Conservation (phyloP, 1,284 basidiomycete species). For the Boletus coffeatus region DNA sequence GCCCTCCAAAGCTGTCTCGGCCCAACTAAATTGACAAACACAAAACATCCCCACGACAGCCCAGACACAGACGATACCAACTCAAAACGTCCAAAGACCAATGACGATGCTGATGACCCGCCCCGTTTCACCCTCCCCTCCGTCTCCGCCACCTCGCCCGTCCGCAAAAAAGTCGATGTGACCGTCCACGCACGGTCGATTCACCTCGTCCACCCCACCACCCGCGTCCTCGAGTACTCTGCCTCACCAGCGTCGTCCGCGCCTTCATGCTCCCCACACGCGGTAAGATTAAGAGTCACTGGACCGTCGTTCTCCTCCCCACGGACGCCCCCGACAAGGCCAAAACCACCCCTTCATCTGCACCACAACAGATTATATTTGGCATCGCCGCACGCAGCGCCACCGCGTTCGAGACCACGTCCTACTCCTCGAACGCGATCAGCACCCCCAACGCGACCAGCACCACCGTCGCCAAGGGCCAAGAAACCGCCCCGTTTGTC, state of each 20-base stretch:
- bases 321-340: constrained; percentile 41
- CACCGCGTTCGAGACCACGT: constrained; percentile 37
- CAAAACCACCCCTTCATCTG: constrained; percentile 29
- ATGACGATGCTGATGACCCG: constrained; percentile 29
- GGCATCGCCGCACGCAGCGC: constrained; percentile 52
- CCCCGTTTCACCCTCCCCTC: constrained; percentile 51
- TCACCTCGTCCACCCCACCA: constrained; percentile 43
- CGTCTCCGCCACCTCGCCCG: constrained; percentile 58
- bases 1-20: constrained; percentile 18
- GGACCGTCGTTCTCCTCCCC: constrained; percentile 58
- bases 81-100: constrained; percentile 23
- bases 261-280: constrained; percentile 63
- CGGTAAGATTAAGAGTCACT: constrained; percentile 59
- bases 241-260: constrained; percentile 44
- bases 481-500: constrained; percentile 43
- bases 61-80: constrained; percentile 9
- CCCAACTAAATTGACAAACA: neutral
- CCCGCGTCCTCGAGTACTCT: constrained; percentile 40
- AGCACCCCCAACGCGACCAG: constrained; percentile 18
- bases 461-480: constrained; percentile 42
- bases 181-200: constrained; percentile 45
- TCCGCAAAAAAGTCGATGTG: constrained; percentile 66
- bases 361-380: constrained; percentile 49
- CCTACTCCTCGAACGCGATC: constrained; percentile 12
- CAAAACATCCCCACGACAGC: constrained; percentile 22